Base-by-base conservation (phyloP, 2,329 filamentous ascomycete genomes). In the Fusarium sp. region DNA sequence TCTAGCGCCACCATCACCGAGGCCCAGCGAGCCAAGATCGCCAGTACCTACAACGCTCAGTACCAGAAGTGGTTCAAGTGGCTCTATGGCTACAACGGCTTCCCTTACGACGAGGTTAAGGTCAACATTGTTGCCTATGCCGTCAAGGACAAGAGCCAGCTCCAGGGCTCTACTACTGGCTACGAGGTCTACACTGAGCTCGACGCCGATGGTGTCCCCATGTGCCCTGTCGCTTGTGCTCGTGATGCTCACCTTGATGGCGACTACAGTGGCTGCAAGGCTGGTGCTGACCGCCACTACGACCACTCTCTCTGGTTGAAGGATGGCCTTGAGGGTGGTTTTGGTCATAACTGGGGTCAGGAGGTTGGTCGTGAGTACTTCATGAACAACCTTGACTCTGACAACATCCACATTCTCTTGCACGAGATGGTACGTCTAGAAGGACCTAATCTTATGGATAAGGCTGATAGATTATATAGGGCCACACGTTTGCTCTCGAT, bases 261-360 rank as follows among this genome's bases (percentile, higher is more conserved):
- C n/a, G 79, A 84, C 73, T 84, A 85, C 68, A 77, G 74, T 52
- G 73, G 76, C 15, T 85, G 84, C 69, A 65, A 80, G 20, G 68
- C 71, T 20, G 71, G 74, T 3, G 79, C 80, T 4, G 77, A 68
- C 17, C 70, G 76, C 6, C 83, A 84, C 72, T 86, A 84, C 54
- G 83, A 85, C 65, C 77, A 83, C 62, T 82, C 80, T 38, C 80
- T 86, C 29, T 86, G 84, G 84, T 78, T 86, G 15, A 85, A 83
- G 0, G 82, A 83, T 33, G 84, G 83, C 8, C 80, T 86, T 57
- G 61, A 73, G 2, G 84, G 84, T 38, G 84, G 84, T 41, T 81
- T 80, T 8, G 84, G 84, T 33, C 83, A 83, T 44, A 82, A 84
- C 68, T 86, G 84, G 83, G 84, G 83, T 29, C 83, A 86, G 71